Conservation (phyloP, 495 filamentous ascomycete species). For the Aspergillus cavernicola region DNA sequence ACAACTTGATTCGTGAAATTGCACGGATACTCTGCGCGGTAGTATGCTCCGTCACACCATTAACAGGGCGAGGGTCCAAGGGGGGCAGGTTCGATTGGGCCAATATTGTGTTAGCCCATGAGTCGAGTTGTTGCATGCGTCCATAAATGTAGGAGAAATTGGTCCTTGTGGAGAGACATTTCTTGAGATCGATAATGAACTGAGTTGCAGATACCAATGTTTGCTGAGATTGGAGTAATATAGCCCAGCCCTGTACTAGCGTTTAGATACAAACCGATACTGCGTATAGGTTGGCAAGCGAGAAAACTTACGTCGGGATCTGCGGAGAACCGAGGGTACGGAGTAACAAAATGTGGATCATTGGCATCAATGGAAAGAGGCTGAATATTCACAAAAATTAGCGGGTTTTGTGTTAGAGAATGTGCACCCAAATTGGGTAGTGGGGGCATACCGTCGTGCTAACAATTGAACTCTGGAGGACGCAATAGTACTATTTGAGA, state of each 20-base stretch:
- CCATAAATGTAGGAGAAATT: conserved; percentile 47
- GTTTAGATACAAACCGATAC: conserved; percentile 7
- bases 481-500: conserved; percentile 48
- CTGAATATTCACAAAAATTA: conserved; percentile 24
- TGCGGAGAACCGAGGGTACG: conserved; percentile 47
- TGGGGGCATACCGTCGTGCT: conserved; percentile 50
- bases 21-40: conserved; percentile 49
- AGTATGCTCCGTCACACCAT: conserved; percentile 42
- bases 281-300: neutral
- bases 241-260: conserved; percentile 45
- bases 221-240: conserved; percentile 56
- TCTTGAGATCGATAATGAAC: conserved; percentile 52
- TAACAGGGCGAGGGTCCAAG: conserved; percentile 32
- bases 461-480: conserved; percentile 57
- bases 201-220: conserved; percentile 53
- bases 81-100: conserved; percentile 43
- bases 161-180: conserved; percentile 32
- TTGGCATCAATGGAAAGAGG: conserved; percentile 52
- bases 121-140: conserved; percentile 54
- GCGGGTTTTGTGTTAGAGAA: neutral
- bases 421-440: neutral
- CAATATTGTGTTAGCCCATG: conserved; percentile 46
- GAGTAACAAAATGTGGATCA: conserved; percentile 54
- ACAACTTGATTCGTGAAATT: conserved; percentile 56
- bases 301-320: conserved; percentile 48